Evolutionary conservation across 2,329 filamentous ascomycete species (phyloP), one percentile per base, ranked within the genome.

Genomic region (Trichophyton rubrum): DNA sequence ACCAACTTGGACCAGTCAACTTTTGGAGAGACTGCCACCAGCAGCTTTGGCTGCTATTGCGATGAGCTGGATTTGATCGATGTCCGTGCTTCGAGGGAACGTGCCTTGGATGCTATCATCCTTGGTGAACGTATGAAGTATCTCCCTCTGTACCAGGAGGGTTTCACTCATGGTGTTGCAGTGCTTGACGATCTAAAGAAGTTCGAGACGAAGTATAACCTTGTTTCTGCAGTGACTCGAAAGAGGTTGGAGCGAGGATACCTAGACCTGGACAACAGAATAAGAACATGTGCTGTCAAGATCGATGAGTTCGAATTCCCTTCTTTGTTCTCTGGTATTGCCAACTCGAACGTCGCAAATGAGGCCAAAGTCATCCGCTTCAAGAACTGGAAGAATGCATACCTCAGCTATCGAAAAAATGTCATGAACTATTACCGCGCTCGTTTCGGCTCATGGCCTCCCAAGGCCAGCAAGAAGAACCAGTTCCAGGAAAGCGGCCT

Each of bases 251-350:
- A 93, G 68, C 84, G 89, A 63, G 87, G 90, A 1, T 85, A 88
- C 57, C 80, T 95, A 66, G 90, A 96, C 67, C 79, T 97, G 2
- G 80, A 87, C 38, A 85, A 83, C 63, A 84, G 90, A 20, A 82
- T 89, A 62, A 81, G 85, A 63, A 85, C 81, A 59, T 83, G 90
- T 65, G 86, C 88, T 64, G 76, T 78, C 35, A 86, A 88, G 49
- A 77, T 97, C n/a, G 85, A 88, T 61, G 84, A 90, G 63, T 97
- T 97, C 66, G 89, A 96, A 35, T 96, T 96, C 67, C 90, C 91
- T 0, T 88, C 89, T 0, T 77, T 97, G 3, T 97, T 96, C 70
- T 84, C 90, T 0, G 93, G 93, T 38, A 84, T 90, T 65, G 92
- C 89, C 68, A 90, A 86, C 71, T 95, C 90, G 2, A 91, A 86